A percentile compares a stretch with the other conserved stretches of the same genome.
These are phyloP conservation scores for Alternaria alternata DNA, from an alignment of 2,329 filamentous ascomycete species.

Conservation along the genomic window DNA sequence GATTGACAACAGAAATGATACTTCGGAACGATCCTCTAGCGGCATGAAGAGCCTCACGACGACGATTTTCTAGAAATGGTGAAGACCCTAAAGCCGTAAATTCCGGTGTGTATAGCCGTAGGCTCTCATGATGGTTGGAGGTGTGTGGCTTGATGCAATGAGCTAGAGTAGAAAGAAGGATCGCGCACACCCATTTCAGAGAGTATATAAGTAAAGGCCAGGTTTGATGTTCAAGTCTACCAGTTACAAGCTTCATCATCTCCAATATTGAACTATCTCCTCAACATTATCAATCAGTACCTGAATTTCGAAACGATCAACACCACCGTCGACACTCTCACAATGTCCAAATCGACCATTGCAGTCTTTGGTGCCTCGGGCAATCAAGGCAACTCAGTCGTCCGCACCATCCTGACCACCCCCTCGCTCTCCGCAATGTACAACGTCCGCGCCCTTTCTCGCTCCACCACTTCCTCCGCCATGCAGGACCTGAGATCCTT, in stretches of 20 bases:
- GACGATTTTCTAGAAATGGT: neutral
- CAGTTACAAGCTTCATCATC: neutral
- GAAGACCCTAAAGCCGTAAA: neutral
- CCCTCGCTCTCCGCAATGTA: constrained; percentile 52
- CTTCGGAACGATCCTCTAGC: neutral
- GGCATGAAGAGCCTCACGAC: neutral
- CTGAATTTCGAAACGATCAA: neutral
- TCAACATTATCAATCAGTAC: neutral
- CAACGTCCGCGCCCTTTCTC: constrained; percentile 64
- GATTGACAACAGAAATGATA: neutral
- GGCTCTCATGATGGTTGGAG: neutral
- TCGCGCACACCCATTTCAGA: neutral
- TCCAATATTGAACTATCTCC: neutral
- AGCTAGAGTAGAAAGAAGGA: neutral
- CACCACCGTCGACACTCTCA: neutral
- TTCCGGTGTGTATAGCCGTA: neutral
- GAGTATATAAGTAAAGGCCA: neutral
- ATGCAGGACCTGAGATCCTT: constrained; percentile 56
- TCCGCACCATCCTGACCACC: constrained; percentile 54
- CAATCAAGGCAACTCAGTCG: constrained; percentile 66
- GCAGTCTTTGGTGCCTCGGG: constrained; percentile 46
- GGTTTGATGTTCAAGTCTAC: neutral
- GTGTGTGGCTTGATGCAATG: neutral
- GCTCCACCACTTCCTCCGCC: constrained; percentile 55
- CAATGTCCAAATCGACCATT: constrained; percentile 21